Conservation (phyloP, 2,329 filamentous ascomycete genomes). For the Neopestalotiopsis sp. region DNA sequence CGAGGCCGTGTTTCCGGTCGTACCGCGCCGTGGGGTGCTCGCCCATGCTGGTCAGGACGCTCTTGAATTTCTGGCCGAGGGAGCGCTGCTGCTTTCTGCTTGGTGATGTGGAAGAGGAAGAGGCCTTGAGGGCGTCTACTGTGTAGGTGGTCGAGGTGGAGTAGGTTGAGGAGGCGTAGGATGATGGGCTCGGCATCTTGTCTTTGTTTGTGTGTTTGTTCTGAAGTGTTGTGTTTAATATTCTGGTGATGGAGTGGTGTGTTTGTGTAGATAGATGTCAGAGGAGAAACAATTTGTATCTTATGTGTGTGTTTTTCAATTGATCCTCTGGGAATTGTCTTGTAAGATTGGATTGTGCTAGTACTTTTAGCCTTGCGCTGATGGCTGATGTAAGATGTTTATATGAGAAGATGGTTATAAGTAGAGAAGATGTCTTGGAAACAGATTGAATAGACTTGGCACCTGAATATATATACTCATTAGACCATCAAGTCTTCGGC, state of each 20-base stretch:
- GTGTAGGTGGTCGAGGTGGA: slow-evolving; percentile 17
- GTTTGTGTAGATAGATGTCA: background rate
- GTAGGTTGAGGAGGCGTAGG: slow-evolving; percentile 15
- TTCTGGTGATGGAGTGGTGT: background rate
- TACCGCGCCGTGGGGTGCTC: slow-evolving; percentile 15
- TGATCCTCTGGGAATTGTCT: no score
- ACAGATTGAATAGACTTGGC: no score
- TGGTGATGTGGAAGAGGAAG: background rate
- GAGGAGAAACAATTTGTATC: no score
- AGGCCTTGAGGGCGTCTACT: background rate
- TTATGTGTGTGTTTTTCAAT: no score
- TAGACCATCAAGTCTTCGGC: no score
- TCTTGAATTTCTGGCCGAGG: slow-evolving; percentile 14
- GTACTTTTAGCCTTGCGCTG: background rate
- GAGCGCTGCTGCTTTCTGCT: slow-evolving; percentile 5
- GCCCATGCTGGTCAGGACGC: slow-evolving; percentile 12
- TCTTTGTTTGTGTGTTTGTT: background rate
- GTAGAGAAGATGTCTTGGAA: background rate
- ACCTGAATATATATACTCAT: no score
- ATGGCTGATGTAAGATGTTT: background rate
- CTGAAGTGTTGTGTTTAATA: background rate
- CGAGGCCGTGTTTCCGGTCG: slow-evolving; percentile 16
- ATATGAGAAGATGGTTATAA: background rate
- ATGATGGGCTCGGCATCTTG: slow-evolving; percentile 9
- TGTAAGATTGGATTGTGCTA: background rate